These are phyloP conservation scores for Wallacemonas rigidus DNA, from an alignment of 208 protist genomes.

Conservation along the genomic window DNA sequence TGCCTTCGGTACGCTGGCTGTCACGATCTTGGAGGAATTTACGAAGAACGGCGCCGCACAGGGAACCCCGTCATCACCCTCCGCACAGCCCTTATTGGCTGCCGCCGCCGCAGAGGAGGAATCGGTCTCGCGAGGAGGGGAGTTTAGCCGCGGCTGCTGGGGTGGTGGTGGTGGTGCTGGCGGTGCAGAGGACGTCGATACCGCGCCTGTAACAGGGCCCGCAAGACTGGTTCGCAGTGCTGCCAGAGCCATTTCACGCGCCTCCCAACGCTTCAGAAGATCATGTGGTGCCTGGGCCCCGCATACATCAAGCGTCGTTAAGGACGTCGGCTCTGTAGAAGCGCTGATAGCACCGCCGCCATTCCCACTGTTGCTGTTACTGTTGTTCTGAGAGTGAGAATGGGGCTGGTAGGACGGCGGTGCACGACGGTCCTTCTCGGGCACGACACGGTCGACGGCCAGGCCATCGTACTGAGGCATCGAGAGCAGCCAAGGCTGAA, in stretches of 20 bases:
- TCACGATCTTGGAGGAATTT: slow-evolving; percentile 19
- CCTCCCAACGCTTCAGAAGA: slow-evolving; percentile 53
- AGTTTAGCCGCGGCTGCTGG: background rate
- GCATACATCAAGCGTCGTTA: slow-evolving; percentile 62
- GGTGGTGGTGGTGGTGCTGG: background rate
- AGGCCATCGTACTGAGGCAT: slow-evolving; percentile 37
- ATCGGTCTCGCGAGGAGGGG: background rate
- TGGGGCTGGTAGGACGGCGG: background rate
- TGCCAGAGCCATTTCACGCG: slow-evolving; percentile 36
- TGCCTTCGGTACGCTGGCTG: slow-evolving; percentile 35
- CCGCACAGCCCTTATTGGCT: background rate
- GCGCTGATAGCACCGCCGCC: background rate
- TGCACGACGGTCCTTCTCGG: slow-evolving; percentile 44
- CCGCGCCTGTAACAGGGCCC: background rate
- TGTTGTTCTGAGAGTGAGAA: background rate
- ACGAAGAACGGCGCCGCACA: slow-evolving; percentile 22
- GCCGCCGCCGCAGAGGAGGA: background rate
- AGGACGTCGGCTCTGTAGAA: background rate
- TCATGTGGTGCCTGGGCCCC: slow-evolving; percentile 47
- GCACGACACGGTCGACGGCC: slow-evolving; percentile 56
- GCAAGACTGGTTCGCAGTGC: slow-evolving; percentile 7
- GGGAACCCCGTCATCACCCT: background rate
- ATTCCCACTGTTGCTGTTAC: too few species aligned
- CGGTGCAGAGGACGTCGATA: slow-evolving; percentile 3
- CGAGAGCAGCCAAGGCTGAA: slow-evolving; percentile 66